These are phyloP conservation scores for Capronia americana DNA, from an alignment of 2,329 filamentous ascomycete genomes.

Conservation along the genomic window DNA sequence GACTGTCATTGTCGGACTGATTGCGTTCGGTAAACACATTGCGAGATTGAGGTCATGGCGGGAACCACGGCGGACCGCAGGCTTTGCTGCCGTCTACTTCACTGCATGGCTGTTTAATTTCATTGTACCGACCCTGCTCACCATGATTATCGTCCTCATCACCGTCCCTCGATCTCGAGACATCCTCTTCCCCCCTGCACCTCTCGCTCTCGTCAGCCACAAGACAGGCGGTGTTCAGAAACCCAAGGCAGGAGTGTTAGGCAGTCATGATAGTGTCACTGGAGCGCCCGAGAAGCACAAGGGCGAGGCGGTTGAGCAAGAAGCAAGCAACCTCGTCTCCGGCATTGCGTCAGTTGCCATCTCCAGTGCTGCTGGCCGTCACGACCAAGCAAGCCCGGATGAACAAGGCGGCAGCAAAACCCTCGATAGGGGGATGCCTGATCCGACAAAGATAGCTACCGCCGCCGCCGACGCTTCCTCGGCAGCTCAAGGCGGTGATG, in stretches of 20 bases:
- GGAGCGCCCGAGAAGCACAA: slow-evolving; percentile 83
- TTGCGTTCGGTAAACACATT: slow-evolving; percentile 74
- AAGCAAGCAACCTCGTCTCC: slow-evolving; percentile 80
- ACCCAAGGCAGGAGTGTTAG: slow-evolving; percentile 75
- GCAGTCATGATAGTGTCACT: slow-evolving; percentile 76
- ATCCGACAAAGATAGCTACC: slow-evolving; percentile 64
- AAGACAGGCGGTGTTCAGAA: slow-evolving; percentile 78
- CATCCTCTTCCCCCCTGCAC: slow-evolving; percentile 76
- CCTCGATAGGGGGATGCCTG: slow-evolving; percentile 63
- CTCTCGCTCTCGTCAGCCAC: slow-evolving; percentile 72
- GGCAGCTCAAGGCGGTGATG: slow-evolving; percentile 58
- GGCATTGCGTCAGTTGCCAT: slow-evolving; percentile 74
- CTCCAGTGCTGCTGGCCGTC: slow-evolving; percentile 76
- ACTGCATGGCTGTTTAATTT: slow-evolving; percentile 75
- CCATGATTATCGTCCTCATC: slow-evolving; percentile 69
- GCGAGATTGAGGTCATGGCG: slow-evolving; percentile 79
- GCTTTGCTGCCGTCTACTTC: slow-evolving; percentile 68
- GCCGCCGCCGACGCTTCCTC: slow-evolving; percentile 62
- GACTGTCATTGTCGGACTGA: slow-evolving; percentile 72
- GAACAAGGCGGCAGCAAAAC: slow-evolving; percentile 47
- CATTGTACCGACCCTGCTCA: slow-evolving; percentile 66
- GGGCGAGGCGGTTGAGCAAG: slow-evolving; percentile 81
- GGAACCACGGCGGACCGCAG: slow-evolving; percentile 71
- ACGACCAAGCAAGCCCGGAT: slow-evolving; percentile 70
- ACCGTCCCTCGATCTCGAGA: slow-evolving; percentile 67